phyloP scores from a whole-genome alignment of 202 grass and related monocot genomes.

The Cymbopogon flexuosus region DNA sequence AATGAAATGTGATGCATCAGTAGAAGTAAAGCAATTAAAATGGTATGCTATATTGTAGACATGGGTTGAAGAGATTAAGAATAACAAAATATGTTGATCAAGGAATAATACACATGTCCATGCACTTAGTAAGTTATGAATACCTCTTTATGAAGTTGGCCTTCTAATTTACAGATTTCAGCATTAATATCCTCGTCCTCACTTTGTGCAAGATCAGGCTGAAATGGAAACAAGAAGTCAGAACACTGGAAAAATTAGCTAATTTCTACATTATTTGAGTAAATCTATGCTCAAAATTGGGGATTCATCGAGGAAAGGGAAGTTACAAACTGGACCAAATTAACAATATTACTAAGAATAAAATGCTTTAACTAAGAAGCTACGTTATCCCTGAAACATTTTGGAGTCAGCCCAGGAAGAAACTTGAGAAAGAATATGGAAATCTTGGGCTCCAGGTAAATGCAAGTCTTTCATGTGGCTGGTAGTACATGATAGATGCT shows the following conservation, averaged over 20 bases:
- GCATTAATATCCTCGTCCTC: constrained; percentile 73
- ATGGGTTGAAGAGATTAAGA: constrained; percentile 13
- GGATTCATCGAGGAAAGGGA: constrained; percentile 6
- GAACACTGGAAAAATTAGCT: not conserved
- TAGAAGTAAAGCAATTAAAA: constrained; percentile 19
- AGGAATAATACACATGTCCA: not conserved
- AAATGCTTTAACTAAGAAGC: constrained; percentile 15
- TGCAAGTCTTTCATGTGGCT: too few relatives aligned
- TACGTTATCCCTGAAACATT: constrained; percentile 2
- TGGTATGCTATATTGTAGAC: constrained; percentile 13
- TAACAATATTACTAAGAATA: not conserved
- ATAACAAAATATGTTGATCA: constrained; percentile 11
- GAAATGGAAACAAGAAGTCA: constrained; percentile 29
- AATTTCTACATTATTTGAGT: not conserved
- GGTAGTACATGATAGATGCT: too few relatives aligned
- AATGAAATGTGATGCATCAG: not conserved
- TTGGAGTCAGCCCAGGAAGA: constrained; percentile 6
- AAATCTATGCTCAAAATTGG: not conserved
- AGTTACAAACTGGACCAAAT: constrained; percentile 4
- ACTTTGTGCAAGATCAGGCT: constrained; percentile 77
- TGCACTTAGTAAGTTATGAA: constrained; percentile 12
- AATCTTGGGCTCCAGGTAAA: too few relatives aligned
- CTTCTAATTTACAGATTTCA: constrained; percentile 68
- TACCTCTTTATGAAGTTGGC: constrained; percentile 70
- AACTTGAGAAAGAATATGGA: not conserved